Evolutionary conservation across 306 rosid genomes (phyloP), one percentile per base, ranked within the genome.

Genomic region (Corylus heterophylla): DNA sequence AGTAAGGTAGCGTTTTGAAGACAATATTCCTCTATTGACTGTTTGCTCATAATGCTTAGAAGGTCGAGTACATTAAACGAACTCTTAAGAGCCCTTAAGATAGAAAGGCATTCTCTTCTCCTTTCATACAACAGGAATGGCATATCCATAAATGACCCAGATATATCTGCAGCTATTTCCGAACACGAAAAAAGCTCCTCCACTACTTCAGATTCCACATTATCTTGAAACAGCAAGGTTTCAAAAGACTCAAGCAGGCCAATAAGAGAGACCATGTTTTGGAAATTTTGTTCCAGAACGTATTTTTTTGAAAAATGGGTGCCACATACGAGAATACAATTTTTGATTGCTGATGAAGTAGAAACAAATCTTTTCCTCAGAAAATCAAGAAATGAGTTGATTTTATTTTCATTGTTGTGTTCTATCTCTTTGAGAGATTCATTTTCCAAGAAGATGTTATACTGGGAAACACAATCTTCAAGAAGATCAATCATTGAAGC

Each of bases 401-500:
- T 37, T 76, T 77, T 78, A 2, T 47, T 3, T 16, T 44, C 80
- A 31, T 35, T 72, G 18, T 7, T 35, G 2, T 72, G 37, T 31
- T 79, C 83, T 39, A 55, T 80, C 42, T 80, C 74, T 47, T 64
- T 78, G 27, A 18, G 84, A 62, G 62, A 49, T 82, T 84, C 79
- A 62, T 87, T 89, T 58, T 87, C 89, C 67, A 88, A 37, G 85
- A 71, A 88, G 73, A 85, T 76, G 14, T 79, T 79, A 79, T 93
- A 91, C 22, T 79, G 75, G 27, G 89, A 81, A 86, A 89, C 91
- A 67, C 90, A 89, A 54, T 84, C 84, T 69, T 85, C 96, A 61
- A 93, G 88, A 79, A 93, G 73, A 77, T 74, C 73, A 47, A 77
- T 89, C 91, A 85, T 88, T 64, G 91, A 82, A 74, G 42, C 44